Evolutionary conservation across 1,284 basidiomycete species (phyloP).

Genomic region (Ustanciosporium gigantosporum): DNA sequence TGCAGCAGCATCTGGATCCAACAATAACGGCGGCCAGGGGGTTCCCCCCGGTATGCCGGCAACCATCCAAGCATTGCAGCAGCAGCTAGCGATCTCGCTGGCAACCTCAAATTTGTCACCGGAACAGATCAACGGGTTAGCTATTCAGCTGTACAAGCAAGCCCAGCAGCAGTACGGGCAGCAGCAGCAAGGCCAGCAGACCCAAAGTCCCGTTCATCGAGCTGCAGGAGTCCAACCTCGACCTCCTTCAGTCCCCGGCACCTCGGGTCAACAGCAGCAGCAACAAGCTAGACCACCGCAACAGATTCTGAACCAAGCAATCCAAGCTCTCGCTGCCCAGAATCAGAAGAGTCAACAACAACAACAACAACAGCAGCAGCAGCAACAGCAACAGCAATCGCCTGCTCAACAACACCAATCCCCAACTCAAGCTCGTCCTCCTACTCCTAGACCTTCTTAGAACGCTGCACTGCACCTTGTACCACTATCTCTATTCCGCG

Average conservation of each 20-base stretch:
- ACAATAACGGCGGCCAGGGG: neutral
- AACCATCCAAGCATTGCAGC: conserved; percentile 49
- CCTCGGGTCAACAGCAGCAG: conserved; percentile 1
- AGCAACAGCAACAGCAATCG: no score
- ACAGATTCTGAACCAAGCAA: conserved; percentile 31
- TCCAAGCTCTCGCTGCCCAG: conserved; percentile 30
- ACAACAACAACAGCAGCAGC: no score
- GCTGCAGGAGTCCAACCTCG: neutral
- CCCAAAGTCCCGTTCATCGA: neutral
- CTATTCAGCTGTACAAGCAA: conserved; percentile 52
- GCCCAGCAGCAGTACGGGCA: conserved; percentile 32
- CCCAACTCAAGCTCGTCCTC: conserved; percentile 2
- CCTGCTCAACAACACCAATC: neutral
- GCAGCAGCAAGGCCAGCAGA: conserved; percentile 1
- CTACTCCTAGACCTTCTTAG: conserved; percentile 3
- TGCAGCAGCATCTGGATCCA: neutral
- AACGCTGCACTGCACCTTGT: no score
- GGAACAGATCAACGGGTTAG: conserved; percentile 52
- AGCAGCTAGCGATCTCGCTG: conserved; percentile 47
- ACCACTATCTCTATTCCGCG: no score
- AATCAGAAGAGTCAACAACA: conserved; percentile 18
- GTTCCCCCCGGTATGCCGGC: conserved; percentile 28
- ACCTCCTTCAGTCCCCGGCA: neutral
- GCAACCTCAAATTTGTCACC: conserved; percentile 43
- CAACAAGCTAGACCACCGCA: conserved; percentile 5